Base-by-base conservation (phyloP, 441 rosid species). In the California macrophylla region DNA sequence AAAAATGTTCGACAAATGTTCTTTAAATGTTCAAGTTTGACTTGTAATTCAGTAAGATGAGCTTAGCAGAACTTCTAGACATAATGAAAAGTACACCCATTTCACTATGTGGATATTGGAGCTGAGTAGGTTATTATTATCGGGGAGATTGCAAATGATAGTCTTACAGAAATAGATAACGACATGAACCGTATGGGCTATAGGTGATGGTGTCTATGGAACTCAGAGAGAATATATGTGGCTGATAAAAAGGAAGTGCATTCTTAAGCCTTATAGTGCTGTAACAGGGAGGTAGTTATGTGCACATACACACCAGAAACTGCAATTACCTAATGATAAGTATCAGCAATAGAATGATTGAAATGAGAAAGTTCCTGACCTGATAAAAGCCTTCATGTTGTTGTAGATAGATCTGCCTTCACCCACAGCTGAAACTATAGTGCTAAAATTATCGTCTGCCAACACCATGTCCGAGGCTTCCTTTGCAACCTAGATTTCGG, bases 401-500 rank as follows among this genome's bases (percentile, higher is more conserved):
- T 72, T 69, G 73, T 82, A 82, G 58, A 80, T 82, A 54, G 85
- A 82, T 78, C 85, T 73, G 52, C 85, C 85, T 66, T 82, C 85
- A 13, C 79, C 80, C 8, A 82, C 77, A n/a, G 86, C 86, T 18
- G 84, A 66, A 28, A 82, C 86, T 61, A 82, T 82, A 40, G 84
- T 74, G 68, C 79, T 75, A 71, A 82, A 82, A 75, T 82, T 80
- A 68, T 82, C 86, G 69, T 82, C 84, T 15, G 84, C 82, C 81
- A 82, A 69, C 47, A 82, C 86, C 86, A 80, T 80, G 75, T 82
- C 86, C 6, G 86, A 80, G 52, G 86, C 84, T 76, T 82, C 84
- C 76, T 82, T 82, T 36, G 84, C 86, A 64, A 80, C 86, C 86
- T 82, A 74, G 9, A 69, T 8, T 38, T 8, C 45, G 2, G 2